Conservation (phyloP, 257 asterid species). For the Scutellaria barbata region DNA sequence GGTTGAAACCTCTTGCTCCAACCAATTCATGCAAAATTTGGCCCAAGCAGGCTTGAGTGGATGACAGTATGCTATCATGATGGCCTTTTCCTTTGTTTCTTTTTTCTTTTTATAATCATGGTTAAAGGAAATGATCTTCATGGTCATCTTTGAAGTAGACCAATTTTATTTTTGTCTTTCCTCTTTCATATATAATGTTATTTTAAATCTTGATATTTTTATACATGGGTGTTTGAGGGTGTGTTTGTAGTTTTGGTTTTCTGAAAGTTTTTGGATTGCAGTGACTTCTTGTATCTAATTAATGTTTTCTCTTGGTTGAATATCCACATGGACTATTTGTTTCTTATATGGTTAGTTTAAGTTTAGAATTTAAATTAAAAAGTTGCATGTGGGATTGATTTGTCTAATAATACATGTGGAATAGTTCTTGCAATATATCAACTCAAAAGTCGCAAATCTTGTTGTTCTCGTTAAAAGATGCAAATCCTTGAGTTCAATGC, state of each 20-base stretch:
- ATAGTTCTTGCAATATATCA: not conserved
- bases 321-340: not conserved
- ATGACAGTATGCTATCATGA: not conserved
- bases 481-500: not conserved
- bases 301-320: not conserved
- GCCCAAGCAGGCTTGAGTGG: too few species aligned
- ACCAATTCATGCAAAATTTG: too few species aligned
- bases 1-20: too few species aligned
- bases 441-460: not conserved
- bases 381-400: not conserved
- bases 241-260: not conserved
- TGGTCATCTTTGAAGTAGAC: not conserved
- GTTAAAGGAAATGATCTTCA: not conserved
- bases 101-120: not conserved
- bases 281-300: not conserved
- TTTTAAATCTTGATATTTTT: not conserved
- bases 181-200: not conserved
- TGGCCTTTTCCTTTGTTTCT: not conserved
- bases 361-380: not conserved
- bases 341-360: not conserved
- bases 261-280: not conserved
- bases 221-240: not conserved
- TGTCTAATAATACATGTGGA: not conserved
- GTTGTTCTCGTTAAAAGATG: not conserved
- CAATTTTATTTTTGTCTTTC: constrained; percentile 1